Percentiles rank a stretch among this genome's conserved stretches.
These are phyloP conservation scores for Cicer arietinum DNA, from an alignment of 306 rosid species.

Conservation along the genomic window DNA sequence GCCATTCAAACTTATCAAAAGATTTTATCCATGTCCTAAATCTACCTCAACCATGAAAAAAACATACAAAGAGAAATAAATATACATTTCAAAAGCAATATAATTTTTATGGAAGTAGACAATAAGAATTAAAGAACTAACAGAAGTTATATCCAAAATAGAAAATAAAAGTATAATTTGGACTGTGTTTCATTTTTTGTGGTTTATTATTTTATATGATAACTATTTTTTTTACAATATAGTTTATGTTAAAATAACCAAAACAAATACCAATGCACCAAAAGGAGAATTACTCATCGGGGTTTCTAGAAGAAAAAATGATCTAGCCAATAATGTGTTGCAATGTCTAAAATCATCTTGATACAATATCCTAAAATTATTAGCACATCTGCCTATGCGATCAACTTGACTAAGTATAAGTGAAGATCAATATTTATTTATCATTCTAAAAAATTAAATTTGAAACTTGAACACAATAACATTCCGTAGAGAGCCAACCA, in stretches of 20 bases:
- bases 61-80: background rate
- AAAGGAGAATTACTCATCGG: background rate
- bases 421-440: background rate
- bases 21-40: background rate
- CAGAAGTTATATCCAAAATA: slow-evolving; percentile 1
- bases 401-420: background rate
- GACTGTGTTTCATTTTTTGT: background rate
- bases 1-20: background rate
- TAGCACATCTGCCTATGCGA: background rate
- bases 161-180: background rate
- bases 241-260: background rate
- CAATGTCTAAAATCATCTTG: background rate
- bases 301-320: background rate
- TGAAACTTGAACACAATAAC: background rate
- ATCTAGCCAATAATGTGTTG: background rate
- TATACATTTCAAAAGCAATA: background rate
- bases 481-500: background rate
- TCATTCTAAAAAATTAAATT: background rate
- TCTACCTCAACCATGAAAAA: background rate
- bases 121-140: background rate
- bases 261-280: background rate
- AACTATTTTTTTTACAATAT: background rate
- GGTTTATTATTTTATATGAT: background rate
- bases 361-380: background rate
- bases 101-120: background rate